Evolutionary conservation across 441 rosid species (phyloP).

Genomic region (Gossypium gossypioides): DNA sequence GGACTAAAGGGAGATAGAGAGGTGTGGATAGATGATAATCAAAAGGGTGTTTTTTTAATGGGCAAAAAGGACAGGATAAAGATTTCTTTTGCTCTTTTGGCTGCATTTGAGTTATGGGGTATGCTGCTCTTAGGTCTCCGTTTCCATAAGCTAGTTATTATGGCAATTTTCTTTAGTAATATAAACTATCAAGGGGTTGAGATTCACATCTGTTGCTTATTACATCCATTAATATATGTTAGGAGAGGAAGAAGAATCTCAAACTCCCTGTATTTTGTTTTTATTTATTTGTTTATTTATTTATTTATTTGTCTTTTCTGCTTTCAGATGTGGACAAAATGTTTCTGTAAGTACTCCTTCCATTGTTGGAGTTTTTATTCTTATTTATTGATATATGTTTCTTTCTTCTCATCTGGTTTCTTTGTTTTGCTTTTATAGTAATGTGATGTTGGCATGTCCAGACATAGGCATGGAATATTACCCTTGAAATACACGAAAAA

Average conservation of each 20-base stretch:
- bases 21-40: conserved; percentile 15
- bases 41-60: conserved; percentile 26
- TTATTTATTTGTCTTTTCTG: background rate
- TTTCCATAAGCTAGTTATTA: background rate
- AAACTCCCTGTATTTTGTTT: background rate
- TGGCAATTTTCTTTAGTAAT: background rate
- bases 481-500: background rate
- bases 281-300: background rate
- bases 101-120: conserved; percentile 21
- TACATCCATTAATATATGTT: background rate
- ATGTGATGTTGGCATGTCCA: background rate
- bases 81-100: conserved; percentile 24
- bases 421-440: background rate
- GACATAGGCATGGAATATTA: background rate
- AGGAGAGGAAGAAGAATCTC: background rate
- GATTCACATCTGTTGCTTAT: background rate
- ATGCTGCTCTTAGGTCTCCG: conserved; percentile 19
- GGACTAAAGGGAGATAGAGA: conserved; percentile 25
- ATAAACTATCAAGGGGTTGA: background rate
- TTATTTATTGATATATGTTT: background rate
- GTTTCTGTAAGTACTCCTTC: background rate
- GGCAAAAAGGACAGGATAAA: conserved; percentile 20
- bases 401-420: background rate
- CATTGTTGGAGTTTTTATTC: background rate
- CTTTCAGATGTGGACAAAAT: background rate